Base-by-base conservation (phyloP, 2,329 filamentous ascomycete species). In the Monilinia fructicola region DNA sequence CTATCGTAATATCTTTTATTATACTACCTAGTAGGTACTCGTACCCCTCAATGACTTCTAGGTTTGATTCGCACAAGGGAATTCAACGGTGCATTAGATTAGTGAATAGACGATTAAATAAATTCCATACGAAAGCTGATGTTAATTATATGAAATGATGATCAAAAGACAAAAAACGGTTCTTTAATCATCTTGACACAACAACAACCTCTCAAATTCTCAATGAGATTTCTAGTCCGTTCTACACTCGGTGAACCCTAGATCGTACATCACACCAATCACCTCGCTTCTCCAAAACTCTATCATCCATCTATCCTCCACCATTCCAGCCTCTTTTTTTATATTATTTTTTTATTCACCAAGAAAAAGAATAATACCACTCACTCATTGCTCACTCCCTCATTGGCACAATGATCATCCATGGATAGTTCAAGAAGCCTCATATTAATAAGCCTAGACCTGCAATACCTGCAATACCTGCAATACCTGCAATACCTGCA, bases 241-340 rank as follows among this genome's bases (percentile, higher is more conserved):
- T 59, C 42, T 59, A 65, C 62, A 65, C 62, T 65, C 62, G 62
- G 62, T 42, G 62, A 65, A 65, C 31, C 53, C 28, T 52, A n/a
- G n/a, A n/a, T 48, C 53, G 62, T 59, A 65, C 40, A 31, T 31
- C 16, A 4, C 40, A 48, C 62, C 62, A 65, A 65, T 55, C 28
- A 55, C 55, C 28, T 14, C 1, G 10, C 3, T 26, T 16, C 23
- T 18, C 18, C 18, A 42, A 48, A 54, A 63, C 60, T 28, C 38
- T 38, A 46, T 59, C 46, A 50, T 58, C 42, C n/a, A 50, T 58
- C 42, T 16, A 59, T 38, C 26, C 53, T 65, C 42, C 55, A 59
- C 5, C 4, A 23, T 14, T 35, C 56, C 58, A 61, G 63, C 63
- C 63, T 42, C 35, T 52, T 65, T 53, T 65, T 65, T 14, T 40